Evolutionary conservation across 108 stramenopile species (phyloP).

Genomic region (Fistulifera solaris): DNA sequence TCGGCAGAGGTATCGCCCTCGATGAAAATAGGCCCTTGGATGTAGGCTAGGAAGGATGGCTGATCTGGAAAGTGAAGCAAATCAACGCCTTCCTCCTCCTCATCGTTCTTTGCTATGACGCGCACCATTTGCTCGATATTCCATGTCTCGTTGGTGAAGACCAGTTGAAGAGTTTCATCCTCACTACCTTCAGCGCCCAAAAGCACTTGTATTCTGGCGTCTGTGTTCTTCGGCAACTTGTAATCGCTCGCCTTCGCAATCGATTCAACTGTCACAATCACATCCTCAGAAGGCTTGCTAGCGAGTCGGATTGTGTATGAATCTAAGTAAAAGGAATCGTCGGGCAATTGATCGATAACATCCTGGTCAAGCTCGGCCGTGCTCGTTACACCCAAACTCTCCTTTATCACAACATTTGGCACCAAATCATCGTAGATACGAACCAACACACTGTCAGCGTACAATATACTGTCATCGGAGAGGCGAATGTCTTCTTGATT

Average conservation of each 20-base stretch:
- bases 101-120: slow-evolving; percentile 26
- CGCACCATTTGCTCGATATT: slow-evolving; percentile 3
- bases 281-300: slow-evolving; percentile 13
- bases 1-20: slow-evolving; percentile 15
- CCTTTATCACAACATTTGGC: slow-evolving; percentile 18
- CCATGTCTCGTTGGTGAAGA: slow-evolving; percentile 16
- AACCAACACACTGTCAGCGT: slow-evolving; percentile 21
- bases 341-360: not conserved
- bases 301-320: slow-evolving; percentile 20
- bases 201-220: not conserved
- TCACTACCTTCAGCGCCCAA: not conserved
- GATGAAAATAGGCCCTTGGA: slow-evolving; percentile 4
- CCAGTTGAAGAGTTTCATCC: slow-evolving; percentile 4
- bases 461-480: slow-evolving; percentile 10
- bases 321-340: slow-evolving; percentile 12
- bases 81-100: slow-evolving; percentile 27
- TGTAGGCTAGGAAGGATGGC: slow-evolving; percentile 15
- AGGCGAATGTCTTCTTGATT: slow-evolving; percentile 9
- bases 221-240: too few relatives aligned
- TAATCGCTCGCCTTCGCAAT: slow-evolving; percentile 18
- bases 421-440: slow-evolving; percentile 24
- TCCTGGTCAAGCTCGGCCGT: slow-evolving; percentile 20
- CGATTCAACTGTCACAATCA: slow-evolving; percentile 8
- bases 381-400: slow-evolving; percentile 18
- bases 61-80: slow-evolving; percentile 25